A percentile compares a stretch with the other conserved stretches of the same genome.
Evolutionary conservation across 108 stramenopile species (phyloP).

Genomic region (Chaetoceros tenuissimus): DNA sequence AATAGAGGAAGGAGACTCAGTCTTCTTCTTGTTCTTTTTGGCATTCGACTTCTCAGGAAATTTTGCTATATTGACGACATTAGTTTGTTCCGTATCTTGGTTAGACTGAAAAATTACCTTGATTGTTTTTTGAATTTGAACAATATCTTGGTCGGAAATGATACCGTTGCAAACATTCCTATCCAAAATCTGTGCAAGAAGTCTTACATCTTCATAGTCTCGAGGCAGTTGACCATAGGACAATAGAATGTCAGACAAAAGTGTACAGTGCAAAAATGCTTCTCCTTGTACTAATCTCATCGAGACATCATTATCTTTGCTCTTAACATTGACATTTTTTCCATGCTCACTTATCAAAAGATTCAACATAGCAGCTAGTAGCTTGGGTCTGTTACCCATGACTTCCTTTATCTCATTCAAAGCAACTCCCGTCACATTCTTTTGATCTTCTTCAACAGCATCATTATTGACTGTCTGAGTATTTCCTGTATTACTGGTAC

Average conservation of each 20-base stretch:
- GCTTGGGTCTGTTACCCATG: constrained; percentile 63
- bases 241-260: constrained; percentile 69
- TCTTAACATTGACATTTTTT: constrained; percentile 10
- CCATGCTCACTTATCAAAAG: constrained; percentile 76
- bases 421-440: constrained; percentile 19
- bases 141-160: constrained; percentile 50
- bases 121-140: constrained; percentile 56
- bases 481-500: constrained; percentile 3
- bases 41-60: constrained; percentile 8
- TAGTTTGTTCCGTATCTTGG: constrained; percentile 7
- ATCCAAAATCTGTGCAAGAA: constrained; percentile 62
- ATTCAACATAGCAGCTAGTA: constrained; percentile 55
- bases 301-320: constrained; percentile 7
- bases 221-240: constrained; percentile 67
- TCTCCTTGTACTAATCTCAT: constrained; percentile 36
- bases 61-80: constrained; percentile 3
- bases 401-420: constrained; percentile 31
- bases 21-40: constrained; percentile 7
- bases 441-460: constrained; percentile 5
- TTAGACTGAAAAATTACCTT: constrained; percentile 49
- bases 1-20: constrained; percentile 7
- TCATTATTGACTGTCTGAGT: not conserved
- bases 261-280: constrained; percentile 57
- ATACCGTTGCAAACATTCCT: constrained; percentile 52
- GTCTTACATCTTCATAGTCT: constrained; percentile 50